Evolutionary conservation across 495 filamentous ascomycete genomes (phyloP), one percentile per base, ranked within the genome.

Genomic region (Aspergillus funiculosus): DNA sequence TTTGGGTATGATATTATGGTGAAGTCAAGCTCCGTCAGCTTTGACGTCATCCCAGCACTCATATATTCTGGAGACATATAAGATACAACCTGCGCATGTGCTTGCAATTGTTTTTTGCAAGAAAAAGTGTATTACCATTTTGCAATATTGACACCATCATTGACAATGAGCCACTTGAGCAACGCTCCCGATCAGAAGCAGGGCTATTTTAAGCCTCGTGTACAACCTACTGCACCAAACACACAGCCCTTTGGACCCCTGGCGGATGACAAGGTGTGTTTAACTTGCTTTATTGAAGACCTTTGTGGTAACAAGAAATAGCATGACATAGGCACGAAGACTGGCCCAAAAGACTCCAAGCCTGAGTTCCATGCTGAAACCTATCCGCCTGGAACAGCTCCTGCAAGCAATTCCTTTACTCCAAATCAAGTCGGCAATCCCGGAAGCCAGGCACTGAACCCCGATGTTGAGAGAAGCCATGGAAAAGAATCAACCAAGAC

Each of bases 301-400:
- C n/a, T n/a, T n/a, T n/a, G n/a, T n/a, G n/a, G n/a, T 50, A 45
- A 60, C 46, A 36, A 18, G 11, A 19, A n/a, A 42, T 58, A 86
- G 83, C 85, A 90, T 60, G 67, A 83, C 60, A 76, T 74, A 13
- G 87, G 87, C 50, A 61, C 69, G 26, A 69, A 77, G 46, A 71
- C 77, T 38, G 66, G 63, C 30, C 79, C 78, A 44, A 68, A 68
- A 42, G 82, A 90, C 53, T 59, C 68, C 50, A 66, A 60, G 26
- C 78, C 79, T 32, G 83, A 83, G 53, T 88, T 84, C 71, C 64
- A 67, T 50, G 73, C 76, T 25, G 43, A 87, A 59, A 77, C 74
- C 13, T 64, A 79, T 27, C 68, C 81, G 0, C 61, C 82, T 0
- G 86, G 85, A 38, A 79, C 78, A 5, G 86, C 86, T 0, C 85